A percentile compares a stretch with the other conserved stretches of the same genome.
Evolutionary conservation across 169 alveolate species (phyloP).

Genomic region (Plasmodium adleri): DNA sequence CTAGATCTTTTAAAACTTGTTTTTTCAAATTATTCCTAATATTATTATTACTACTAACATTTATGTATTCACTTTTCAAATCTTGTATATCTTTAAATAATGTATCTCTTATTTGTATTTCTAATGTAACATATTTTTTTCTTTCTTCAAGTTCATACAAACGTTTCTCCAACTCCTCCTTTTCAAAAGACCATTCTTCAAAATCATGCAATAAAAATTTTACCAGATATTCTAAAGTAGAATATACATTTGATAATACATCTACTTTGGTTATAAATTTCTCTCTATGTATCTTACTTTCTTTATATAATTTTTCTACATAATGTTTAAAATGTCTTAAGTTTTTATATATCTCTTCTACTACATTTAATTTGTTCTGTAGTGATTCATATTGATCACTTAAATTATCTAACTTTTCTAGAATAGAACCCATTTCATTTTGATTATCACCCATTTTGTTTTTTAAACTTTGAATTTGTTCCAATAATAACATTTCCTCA

Average conservation of each 20-base stretch:
- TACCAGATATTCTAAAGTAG: neutral
- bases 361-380: neutral
- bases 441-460: conserved; percentile 8
- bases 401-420: neutral
- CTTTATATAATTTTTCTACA: conserved; percentile 15
- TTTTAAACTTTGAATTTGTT: conserved; percentile 9
- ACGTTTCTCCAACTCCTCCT: neutral
- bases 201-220: neutral
- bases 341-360: conserved; percentile 16
- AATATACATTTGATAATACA: conserved; percentile 5
- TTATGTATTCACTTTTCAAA: no score
- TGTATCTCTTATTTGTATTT: conserved; percentile 11
- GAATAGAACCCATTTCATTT: neutral
- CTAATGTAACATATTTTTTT: conserved; percentile 15
- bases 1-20: neutral
- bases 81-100: neutral
- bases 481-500: neutral
- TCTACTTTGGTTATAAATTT: conserved; percentile 1
- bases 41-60: neutral
- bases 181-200: conserved; percentile 6
- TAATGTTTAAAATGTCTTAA: conserved; percentile 18
- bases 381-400: neutral
- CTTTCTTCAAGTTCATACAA: neutral
- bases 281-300: neutral
- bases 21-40: conserved; percentile 11